Evolutionary conservation across 306 rosid genomes (phyloP).

Genomic region (Vigna mungo): DNA sequence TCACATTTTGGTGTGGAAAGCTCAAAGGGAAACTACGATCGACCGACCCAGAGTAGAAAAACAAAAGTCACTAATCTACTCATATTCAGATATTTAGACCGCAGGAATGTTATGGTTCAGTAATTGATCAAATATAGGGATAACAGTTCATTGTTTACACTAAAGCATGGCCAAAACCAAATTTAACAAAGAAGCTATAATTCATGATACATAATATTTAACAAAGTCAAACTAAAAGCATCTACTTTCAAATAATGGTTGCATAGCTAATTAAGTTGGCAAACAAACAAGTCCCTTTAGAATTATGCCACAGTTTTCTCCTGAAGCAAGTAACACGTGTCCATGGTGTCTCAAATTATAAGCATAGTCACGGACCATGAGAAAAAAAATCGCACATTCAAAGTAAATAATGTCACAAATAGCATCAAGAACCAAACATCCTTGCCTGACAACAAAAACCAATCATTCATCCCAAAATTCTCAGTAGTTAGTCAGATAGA

Average conservation of each 20-base stretch:
- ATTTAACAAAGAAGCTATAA: constrained; percentile 34
- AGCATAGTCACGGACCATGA: constrained; percentile 6
- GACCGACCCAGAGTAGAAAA: background rate
- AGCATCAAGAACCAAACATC: constrained; percentile 6
- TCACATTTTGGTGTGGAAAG: background rate
- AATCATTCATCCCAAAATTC: constrained; percentile 14
- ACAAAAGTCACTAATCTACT: constrained; percentile 6
- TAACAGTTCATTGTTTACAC: constrained; percentile 1
- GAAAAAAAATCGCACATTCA: constrained; percentile 7
- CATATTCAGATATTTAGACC: background rate
- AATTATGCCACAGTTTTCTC: constrained; percentile 15
- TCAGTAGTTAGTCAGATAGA: background rate
- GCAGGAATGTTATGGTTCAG: background rate
- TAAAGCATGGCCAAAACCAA: constrained; percentile 17
- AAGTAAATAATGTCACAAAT: background rate
- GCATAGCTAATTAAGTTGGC: constrained; percentile 8
- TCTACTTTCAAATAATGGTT: constrained; percentile 10
- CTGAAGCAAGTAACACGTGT: background rate
- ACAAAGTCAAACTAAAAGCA: constrained; percentile 16
- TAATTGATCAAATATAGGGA: constrained; percentile 1
- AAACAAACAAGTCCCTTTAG: background rate
- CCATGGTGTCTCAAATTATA: constrained; percentile 15
- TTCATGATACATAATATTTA: background rate
- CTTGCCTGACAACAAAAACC: background rate
- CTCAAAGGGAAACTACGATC: background rate